Evolutionary conservation across 352 stramenopile genomes (phyloP), one percentile per base, ranked within the genome.

Genomic region (Globisporangium perplexum): DNA sequence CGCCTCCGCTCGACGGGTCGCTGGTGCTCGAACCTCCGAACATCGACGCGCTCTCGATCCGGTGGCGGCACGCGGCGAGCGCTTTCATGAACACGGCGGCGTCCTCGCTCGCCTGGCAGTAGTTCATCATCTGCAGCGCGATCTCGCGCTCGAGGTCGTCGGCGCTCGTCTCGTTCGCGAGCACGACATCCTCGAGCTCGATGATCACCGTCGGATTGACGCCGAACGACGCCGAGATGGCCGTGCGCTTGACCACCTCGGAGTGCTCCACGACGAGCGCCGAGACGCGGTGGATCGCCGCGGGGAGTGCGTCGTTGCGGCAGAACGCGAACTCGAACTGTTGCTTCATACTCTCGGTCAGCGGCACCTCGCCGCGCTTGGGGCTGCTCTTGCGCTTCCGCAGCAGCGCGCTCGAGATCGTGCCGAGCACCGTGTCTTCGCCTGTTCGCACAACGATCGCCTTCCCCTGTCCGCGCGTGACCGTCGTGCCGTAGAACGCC

Each of bases 71-170:
- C 7, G 70, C 70, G 22, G 68, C 64, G 8, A 83, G 57, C 12
- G 73, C 70, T 41, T 73, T 74, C 23, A 65, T 71, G 28, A 83
- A 75, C 36, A 73, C 57, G 6, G 50, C 59, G 0, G 70, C 73
- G 43, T 78, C 69, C 11, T 66, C 65, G 51, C 71, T 69, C 14
- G 54, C 49, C 26, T 68, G 46, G 43, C 62, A 67, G 38, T 62
- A 66, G 24, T 53, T 65, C 22, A 76, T 47, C 51, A 83, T 75
- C 20, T 77, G 67, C 28, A 69, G 20, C 0, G 71, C 66, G 47
- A 83, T 77, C 45, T 79, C 70, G 11, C 64, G 65, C 60, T 83
- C 73, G 0, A 81, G 55, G 30, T 80, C 73, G 5, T 83, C 70
- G 0, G 65, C 55, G 12, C 60, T 31, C 1, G 59, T 73, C 48